Conservation (phyloP, 352 stramenopile genomes). For the Peronospora farinosa region DNA sequence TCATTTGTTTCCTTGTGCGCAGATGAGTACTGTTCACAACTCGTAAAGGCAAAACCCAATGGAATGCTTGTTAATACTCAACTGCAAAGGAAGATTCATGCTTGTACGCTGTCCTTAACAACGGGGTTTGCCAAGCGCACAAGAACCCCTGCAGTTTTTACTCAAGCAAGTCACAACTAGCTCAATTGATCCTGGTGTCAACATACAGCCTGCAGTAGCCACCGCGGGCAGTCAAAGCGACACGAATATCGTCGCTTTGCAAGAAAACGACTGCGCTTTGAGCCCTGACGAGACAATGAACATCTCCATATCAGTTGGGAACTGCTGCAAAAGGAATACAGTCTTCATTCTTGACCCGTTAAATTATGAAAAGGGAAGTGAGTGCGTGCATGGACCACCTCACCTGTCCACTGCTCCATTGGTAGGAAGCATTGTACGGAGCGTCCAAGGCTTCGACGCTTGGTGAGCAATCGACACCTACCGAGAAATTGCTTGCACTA, state of each 20-base stretch:
- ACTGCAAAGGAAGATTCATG: slow-evolving; percentile 43
- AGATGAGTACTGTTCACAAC: slow-evolving; percentile 52
- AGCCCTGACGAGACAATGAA: slow-evolving; percentile 22
- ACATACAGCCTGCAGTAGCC: slow-evolving; percentile 60
- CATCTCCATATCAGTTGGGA: slow-evolving; percentile 1
- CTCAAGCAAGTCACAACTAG: slow-evolving; percentile 34
- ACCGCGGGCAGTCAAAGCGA: slow-evolving; percentile 72
- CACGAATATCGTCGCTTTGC: slow-evolving; percentile 68
- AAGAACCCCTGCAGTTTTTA: slow-evolving; percentile 48
- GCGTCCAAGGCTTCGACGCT: slow-evolving; percentile 2
- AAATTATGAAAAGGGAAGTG: slow-evolving; percentile 7
- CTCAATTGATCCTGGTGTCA: slow-evolving; percentile 38
- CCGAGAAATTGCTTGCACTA: slow-evolving; percentile 15
- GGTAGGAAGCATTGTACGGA: slow-evolving; percentile 7
- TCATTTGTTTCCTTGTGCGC: slow-evolving; percentile 83
- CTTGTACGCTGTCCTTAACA: slow-evolving; percentile 73
- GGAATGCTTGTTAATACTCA: slow-evolving; percentile 64
- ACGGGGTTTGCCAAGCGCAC: slow-evolving; percentile 55
- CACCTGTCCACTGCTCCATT: slow-evolving; percentile 7
- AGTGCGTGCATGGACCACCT: background rate
- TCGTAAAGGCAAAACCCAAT: slow-evolving; percentile 67
- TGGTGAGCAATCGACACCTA: slow-evolving; percentile 20
- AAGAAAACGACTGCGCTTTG: slow-evolving; percentile 67
- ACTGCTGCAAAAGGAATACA: slow-evolving; percentile 18
- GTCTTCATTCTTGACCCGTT: slow-evolving; percentile 28